phyloP scores from a whole-genome alignment of 257 asterid genomes.

The Leonotis leonurus region DNA sequence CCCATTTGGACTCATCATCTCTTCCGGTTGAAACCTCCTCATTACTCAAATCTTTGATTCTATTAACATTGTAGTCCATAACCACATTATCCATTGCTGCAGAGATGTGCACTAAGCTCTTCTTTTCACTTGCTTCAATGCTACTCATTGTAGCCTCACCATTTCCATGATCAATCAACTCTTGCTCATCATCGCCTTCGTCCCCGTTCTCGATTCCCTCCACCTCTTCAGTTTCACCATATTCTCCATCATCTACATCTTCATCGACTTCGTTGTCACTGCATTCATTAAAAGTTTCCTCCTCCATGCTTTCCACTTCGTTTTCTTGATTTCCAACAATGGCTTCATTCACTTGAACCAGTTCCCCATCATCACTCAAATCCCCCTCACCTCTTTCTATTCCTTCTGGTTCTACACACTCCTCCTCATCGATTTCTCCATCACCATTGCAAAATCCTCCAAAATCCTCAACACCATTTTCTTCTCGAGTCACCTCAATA shows the following conservation, averaged over 20 bases:
- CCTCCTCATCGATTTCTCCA: conserved; percentile 18
- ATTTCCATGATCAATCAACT: not conserved
- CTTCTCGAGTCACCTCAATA: not conserved
- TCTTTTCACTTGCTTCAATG: not conserved
- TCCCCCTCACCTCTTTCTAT: not conserved
- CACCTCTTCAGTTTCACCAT: not conserved
- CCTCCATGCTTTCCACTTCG: not conserved
- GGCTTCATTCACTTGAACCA: conserved; percentile 12
- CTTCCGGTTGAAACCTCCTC: conserved; percentile 31
- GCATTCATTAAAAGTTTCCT: not conserved
- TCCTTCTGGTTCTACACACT: not conserved
- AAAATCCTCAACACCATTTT: not conserved
- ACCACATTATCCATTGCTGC: not conserved
- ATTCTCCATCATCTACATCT: not conserved
- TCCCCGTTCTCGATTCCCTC: not conserved
- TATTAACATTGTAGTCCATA: not conserved
- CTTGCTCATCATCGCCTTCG: not conserved
- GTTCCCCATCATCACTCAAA: not conserved
- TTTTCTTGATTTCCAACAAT: conserved; percentile 5
- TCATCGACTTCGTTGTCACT: no score
- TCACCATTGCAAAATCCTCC: not conserved
- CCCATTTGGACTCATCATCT: conserved; percentile 25
- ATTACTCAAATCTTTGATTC: not conserved
- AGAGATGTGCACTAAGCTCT: not conserved
- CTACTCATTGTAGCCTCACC: not conserved